Evolutionary conservation across 306 rosid genomes (phyloP).

Genomic region (Mucuna pruriens): DNA sequence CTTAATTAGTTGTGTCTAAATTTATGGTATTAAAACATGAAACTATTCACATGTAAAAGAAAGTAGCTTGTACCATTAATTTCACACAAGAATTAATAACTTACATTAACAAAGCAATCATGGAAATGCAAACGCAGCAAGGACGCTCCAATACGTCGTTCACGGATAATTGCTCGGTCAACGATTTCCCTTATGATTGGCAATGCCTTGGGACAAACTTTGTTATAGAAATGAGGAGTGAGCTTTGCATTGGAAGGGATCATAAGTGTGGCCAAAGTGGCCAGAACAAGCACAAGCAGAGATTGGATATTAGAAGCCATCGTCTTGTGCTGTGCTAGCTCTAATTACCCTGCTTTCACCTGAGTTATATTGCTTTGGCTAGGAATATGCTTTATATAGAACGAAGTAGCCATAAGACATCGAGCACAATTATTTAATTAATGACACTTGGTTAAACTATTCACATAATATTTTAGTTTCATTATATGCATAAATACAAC

Average conservation of each 20-base stretch:
- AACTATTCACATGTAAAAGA: background rate
- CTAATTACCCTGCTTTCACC: background rate
- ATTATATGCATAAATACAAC: background rate
- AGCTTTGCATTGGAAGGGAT: conserved; percentile 32
- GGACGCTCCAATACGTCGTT: conserved; percentile 53
- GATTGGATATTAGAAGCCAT: conserved; percentile 38
- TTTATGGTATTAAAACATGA: background rate
- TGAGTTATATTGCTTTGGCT: background rate
- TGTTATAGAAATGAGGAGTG: conserved; percentile 6
- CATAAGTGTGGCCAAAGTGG: conserved; percentile 10
- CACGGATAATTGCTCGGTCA: conserved; percentile 31
- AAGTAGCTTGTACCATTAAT: background rate
- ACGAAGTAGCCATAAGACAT: background rate
- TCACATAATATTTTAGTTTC: conserved; percentile 13
- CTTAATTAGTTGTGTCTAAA: background rate
- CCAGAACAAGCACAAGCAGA: conserved; percentile 5
- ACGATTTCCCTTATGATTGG: conserved; percentile 36
- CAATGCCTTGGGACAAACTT: conserved; percentile 49
- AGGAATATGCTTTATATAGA: conserved; percentile 32
- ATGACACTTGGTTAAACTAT: background rate
- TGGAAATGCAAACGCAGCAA: conserved; percentile 59
- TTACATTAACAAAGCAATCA: conserved; percentile 63
- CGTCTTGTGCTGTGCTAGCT: background rate
- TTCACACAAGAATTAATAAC: background rate
- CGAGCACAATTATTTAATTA: background rate